Conservation (phyloP, 1,139 yeast genomes). For the Diutina scorzettiae region DNA sequence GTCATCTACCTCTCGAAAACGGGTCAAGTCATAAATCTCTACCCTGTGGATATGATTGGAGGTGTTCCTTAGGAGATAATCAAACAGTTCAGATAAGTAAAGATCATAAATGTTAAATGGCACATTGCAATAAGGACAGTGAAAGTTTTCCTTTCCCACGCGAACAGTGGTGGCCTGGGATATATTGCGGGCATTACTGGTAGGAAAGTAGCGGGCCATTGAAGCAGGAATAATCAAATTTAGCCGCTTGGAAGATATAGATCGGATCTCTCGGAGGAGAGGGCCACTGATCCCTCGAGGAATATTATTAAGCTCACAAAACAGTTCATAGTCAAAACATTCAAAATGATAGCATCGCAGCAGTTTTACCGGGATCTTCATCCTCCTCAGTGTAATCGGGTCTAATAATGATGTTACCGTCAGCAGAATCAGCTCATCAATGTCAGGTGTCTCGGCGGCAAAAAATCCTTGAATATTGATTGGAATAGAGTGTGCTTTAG, state of each 20-base stretch:
- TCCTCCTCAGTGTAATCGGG: constrained; percentile 23
- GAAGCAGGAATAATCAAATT: not conserved
- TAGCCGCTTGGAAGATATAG: not conserved
- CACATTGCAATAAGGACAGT: not conserved
- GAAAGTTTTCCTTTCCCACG: not conserved
- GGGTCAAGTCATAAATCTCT: not conserved
- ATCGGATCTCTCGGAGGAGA: constrained; percentile 9
- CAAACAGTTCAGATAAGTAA: not conserved
- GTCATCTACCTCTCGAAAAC: not conserved
- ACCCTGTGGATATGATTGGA: not conserved
- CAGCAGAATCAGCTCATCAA: not conserved
- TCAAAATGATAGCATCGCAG: constrained; percentile 29
- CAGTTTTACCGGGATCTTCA: constrained; percentile 30
- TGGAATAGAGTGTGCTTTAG: not conserved
- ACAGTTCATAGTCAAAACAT: constrained; percentile 34
- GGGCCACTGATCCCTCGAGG: constrained; percentile 19
- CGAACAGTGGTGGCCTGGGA: not conserved
- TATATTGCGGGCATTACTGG: not conserved
- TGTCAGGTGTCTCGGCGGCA: not conserved
- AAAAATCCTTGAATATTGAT: not conserved
- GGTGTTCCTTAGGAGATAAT: not conserved
- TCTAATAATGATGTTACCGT: constrained; percentile 9
- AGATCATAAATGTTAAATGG: not conserved
- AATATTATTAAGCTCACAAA: constrained; percentile 28
- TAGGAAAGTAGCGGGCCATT: not conserved